These are phyloP conservation scores for Paramecium sonneborni DNA, from an alignment of 73 alveolate genomes.

Conservation along the genomic window DNA sequence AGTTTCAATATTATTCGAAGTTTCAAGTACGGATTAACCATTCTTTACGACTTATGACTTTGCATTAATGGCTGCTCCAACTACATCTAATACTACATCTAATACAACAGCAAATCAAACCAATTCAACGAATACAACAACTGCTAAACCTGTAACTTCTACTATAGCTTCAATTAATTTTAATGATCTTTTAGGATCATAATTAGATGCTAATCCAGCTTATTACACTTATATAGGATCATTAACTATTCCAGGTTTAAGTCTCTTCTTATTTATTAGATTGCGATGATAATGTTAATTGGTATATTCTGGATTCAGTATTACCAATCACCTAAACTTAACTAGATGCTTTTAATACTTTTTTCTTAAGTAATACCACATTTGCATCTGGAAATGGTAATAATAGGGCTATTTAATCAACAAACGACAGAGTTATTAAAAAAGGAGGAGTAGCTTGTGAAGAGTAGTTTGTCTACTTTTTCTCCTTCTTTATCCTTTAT, in stretches of 20 bases:
- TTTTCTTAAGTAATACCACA: constrained; percentile 5
- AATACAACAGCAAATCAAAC: not conserved
- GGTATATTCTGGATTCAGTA: constrained; percentile 53
- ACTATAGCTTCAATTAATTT: constrained; percentile 30
- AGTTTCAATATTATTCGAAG: constrained; percentile 41
- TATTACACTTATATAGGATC: constrained; percentile 65
- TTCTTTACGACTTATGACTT: constrained; percentile 15
- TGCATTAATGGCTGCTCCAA: not conserved
- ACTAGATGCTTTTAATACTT: constrained; percentile 21
- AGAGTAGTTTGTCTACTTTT: constrained; percentile 65
- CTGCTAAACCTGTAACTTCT: not conserved
- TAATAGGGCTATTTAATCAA: constrained; percentile 25
- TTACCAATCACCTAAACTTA: constrained; percentile 41
- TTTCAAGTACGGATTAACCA: not conserved
- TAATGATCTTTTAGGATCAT: constrained; percentile 34
- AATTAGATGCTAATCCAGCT: constrained; percentile 53
- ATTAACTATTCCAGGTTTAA: constrained; percentile 31
- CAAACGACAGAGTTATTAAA: constrained; percentile 58
- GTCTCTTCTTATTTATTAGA: not conserved
- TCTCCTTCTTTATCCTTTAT: constrained; percentile 69
- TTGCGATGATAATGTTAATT: constrained; percentile 62
- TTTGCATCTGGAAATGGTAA: constrained; percentile 57
- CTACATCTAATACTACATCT: not conserved
- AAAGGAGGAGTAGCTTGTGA: constrained; percentile 64
- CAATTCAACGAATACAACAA: constrained; percentile 16